These are phyloP conservation scores for Bretziella fagacearum DNA, from an alignment of 2,329 filamentous ascomycete genomes.

Conservation along the genomic window DNA sequence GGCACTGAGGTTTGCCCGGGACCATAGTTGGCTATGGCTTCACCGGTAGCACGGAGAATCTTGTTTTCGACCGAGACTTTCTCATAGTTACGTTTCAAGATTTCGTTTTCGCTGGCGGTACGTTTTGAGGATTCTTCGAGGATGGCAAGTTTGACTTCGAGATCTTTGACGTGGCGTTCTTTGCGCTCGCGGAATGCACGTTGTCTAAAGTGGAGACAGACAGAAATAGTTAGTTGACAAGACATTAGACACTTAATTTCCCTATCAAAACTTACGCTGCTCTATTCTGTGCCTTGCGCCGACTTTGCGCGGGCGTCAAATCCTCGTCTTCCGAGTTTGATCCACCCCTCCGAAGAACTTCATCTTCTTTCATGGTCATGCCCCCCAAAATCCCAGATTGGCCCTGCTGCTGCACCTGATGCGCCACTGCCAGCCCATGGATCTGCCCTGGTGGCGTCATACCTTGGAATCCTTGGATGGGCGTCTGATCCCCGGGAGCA, in stretches of 20 bases:
- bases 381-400: background rate
- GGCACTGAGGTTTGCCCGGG: slow-evolving; percentile 21
- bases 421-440: slow-evolving; percentile 4
- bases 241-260: background rate
- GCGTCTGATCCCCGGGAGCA: background rate
- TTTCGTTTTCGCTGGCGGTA: slow-evolving; percentile 69
- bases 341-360: slow-evolving; percentile 1
- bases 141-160: slow-evolving; percentile 61
- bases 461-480: slow-evolving; percentile 16
- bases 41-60: slow-evolving; percentile 59
- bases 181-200: slow-evolving; percentile 93
- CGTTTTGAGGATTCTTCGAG: slow-evolving; percentile 59
- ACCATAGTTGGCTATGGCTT: slow-evolving; percentile 26
- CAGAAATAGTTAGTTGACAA: background rate
- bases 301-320: slow-evolving; percentile 39
- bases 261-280: slow-evolving; percentile 34
- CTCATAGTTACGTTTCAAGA: slow-evolving; percentile 67
- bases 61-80: slow-evolving; percentile 82
- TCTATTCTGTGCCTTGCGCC: slow-evolving; percentile 44
- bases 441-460: slow-evolving; percentile 17
- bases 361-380: background rate
- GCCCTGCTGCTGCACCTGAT: background rate
- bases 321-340: slow-evolving; percentile 39
- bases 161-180: slow-evolving; percentile 82
- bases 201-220: slow-evolving; percentile 42